Conservation (phyloP, 208 protist genomes). For the Trypanosoma melophagium region DNA sequence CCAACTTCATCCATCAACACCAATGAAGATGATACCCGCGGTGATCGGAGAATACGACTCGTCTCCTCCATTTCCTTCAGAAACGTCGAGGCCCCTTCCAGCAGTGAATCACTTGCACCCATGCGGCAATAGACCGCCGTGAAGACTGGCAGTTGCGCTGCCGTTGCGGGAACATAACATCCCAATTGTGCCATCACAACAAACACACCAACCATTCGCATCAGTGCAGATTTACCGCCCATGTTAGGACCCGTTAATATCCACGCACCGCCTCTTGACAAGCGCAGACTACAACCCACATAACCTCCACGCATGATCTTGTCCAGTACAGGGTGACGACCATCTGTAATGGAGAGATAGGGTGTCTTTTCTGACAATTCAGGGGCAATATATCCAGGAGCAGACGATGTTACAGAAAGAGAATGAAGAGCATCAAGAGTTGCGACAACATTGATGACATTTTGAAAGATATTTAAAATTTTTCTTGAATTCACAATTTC, state of each 20-base stretch:
- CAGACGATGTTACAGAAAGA: conserved; percentile 49
- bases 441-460: conserved; percentile 48
- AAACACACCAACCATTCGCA: conserved; percentile 92
- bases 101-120: conserved; percentile 92
- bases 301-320: conserved; percentile 51
- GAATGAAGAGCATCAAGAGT: conserved; percentile 64
- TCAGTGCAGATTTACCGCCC: conserved; percentile 94
- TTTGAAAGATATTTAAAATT: conserved; percentile 37
- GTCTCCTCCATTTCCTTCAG: conserved; percentile 97
- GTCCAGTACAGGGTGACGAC: conserved; percentile 79
- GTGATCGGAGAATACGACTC: conserved; percentile 83
- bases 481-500: conserved; percentile 26
- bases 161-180: conserved; percentile 91
- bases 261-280: conserved; percentile 57
- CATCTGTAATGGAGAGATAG: conserved; percentile 39
- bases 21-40: conserved; percentile 73
- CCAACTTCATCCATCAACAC: conserved; percentile 97
- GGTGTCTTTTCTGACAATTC: conserved; percentile 12
- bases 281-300: conserved; percentile 61
- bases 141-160: conserved; percentile 83
- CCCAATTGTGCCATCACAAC: conserved; percentile 94
- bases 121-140: conserved; percentile 92
- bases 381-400: conserved; percentile 69
- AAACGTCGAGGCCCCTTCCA: conserved; percentile 94
- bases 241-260: conserved; percentile 95